Conservation (phyloP, 768 basidiomycete genomes). For the Russula earlei region DNA sequence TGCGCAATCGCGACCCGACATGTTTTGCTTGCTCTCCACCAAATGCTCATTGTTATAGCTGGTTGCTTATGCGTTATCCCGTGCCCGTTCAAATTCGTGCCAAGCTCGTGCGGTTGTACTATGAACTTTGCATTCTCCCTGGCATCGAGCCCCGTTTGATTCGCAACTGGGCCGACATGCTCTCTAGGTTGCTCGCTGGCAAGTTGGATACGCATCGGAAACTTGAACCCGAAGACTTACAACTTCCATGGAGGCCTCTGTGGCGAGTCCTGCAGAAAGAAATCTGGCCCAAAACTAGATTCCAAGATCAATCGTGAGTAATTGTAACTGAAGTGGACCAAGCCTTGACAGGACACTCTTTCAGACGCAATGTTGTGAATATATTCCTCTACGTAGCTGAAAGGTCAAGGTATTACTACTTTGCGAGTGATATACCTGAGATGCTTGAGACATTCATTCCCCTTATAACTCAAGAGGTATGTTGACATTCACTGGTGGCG, state of each 20-base stretch:
- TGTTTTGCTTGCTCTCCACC: neutral
- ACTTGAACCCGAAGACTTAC: conserved; percentile 56
- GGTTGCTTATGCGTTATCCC: conserved; percentile 76
- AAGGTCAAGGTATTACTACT: conserved; percentile 60
- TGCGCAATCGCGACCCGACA: conserved; percentile 24
- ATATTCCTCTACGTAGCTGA: conserved; percentile 68
- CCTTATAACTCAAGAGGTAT: conserved; percentile 58
- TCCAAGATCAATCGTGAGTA: conserved; percentile 49
- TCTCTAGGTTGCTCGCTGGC: conserved; percentile 57
- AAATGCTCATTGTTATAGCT: conserved; percentile 34
- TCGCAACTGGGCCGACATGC: conserved; percentile 71
- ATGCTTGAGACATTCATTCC: conserved; percentile 72
- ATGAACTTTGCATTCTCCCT: conserved; percentile 67
- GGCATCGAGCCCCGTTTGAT: conserved; percentile 64
- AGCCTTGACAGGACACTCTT: neutral
- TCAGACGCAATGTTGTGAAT: conserved; percentile 51
- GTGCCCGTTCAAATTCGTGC: conserved; percentile 59
- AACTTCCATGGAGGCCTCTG: conserved; percentile 66
- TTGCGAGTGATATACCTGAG: conserved; percentile 49
- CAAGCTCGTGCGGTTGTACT: conserved; percentile 66
- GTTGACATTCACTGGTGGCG: conserved; percentile 21
- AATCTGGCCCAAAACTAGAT: conserved; percentile 59
- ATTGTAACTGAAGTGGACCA: neutral
- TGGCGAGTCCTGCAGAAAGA: conserved; percentile 69
- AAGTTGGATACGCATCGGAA: conserved; percentile 58